Evolutionary conservation across 352 stramenopile species (phyloP).

Genomic region (Phytopythium litorale): DNA sequence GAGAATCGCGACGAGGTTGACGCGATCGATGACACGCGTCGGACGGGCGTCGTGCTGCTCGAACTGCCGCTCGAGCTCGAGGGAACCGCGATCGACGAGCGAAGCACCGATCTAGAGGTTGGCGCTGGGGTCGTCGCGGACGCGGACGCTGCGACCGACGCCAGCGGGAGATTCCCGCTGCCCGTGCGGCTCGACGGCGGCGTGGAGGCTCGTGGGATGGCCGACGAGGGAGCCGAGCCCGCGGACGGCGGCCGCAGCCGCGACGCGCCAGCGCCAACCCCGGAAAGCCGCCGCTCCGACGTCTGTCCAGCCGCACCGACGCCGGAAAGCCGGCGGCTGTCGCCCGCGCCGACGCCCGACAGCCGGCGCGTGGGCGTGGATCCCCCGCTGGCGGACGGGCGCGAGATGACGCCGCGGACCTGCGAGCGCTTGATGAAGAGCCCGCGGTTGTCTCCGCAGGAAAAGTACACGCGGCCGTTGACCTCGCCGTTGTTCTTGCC

Average conservation of each 20-base stretch:
- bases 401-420: constrained; percentile 32
- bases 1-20: constrained; percentile 18
- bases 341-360: constrained; percentile 10
- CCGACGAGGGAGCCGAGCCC: constrained; percentile 4
- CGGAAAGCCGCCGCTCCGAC: constrained; percentile 4
- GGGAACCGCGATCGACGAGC: constrained; percentile 9
- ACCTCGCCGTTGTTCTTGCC: constrained; percentile 87
- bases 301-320: constrained; percentile 9
- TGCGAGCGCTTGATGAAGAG: constrained; percentile 61
- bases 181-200: constrained; percentile 4
- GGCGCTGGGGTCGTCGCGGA: constrained; percentile 12
- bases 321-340: constrained; percentile 28
- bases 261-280: not conserved
- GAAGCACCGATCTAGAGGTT: constrained; percentile 7
- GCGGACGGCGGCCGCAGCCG: constrained; percentile 9
- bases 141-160: constrained; percentile 10
- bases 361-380: constrained; percentile 6
- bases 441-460: constrained; percentile 58
- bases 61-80: constrained; percentile 4
- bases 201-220: constrained; percentile 7
- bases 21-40: constrained; percentile 6
- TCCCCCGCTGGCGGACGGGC: constrained; percentile 4
- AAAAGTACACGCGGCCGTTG: constrained; percentile 81
- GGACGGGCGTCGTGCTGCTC: constrained; percentile 13
- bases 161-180: not conserved